These are phyloP conservation scores for Agapanthus africanus DNA, from an alignment of 106 monocot species.

Conservation along the genomic window DNA sequence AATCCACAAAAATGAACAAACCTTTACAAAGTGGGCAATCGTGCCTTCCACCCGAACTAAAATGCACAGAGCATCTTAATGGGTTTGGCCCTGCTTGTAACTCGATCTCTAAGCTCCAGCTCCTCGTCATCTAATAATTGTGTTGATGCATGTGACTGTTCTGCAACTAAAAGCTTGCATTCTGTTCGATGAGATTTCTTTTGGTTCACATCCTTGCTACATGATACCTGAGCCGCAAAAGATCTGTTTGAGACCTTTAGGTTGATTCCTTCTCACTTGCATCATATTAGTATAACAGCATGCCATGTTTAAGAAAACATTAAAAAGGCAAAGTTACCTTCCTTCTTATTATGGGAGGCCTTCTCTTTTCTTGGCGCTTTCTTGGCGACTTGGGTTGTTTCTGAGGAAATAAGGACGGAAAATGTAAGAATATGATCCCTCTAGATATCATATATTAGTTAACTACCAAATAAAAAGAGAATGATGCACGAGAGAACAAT, in stretches of 20 bases:
- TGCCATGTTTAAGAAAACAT: background rate
- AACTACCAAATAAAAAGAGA: too few relatives aligned
- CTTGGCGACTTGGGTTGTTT: slow-evolving; percentile 17
- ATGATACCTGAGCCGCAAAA: slow-evolving; percentile 30
- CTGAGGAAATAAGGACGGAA: slow-evolving; percentile 18
- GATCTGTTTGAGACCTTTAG: too few relatives aligned
- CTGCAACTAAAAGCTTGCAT: slow-evolving; percentile 58
- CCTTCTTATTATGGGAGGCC: slow-evolving; percentile 28
- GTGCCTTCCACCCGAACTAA: slow-evolving; percentile 52
- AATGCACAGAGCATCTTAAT: slow-evolving; percentile 67
- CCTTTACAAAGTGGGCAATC: slow-evolving; percentile 97
- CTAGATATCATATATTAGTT: background rate
- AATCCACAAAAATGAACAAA: slow-evolving; percentile 11
- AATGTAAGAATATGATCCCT: background rate
- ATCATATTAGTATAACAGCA: background rate
- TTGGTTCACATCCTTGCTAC: slow-evolving; percentile 14
- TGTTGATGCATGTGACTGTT: slow-evolving; percentile 18
- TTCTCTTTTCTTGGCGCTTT: slow-evolving; percentile 40
- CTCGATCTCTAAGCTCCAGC: slow-evolving; percentile 71
- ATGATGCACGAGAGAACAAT: slow-evolving; percentile 1
- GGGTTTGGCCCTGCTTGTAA: slow-evolving; percentile 56
- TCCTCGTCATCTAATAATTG: slow-evolving; percentile 89
- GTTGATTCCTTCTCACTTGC: too few relatives aligned
- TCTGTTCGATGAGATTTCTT: slow-evolving; percentile 21
- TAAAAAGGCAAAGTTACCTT: slow-evolving; percentile 43